Percentiles rank a stretch among this genome's conserved stretches.
Evolutionary conservation across 2,329 filamentous ascomycete genomes (phyloP).

Genomic region (Lachnellula cervina): DNA sequence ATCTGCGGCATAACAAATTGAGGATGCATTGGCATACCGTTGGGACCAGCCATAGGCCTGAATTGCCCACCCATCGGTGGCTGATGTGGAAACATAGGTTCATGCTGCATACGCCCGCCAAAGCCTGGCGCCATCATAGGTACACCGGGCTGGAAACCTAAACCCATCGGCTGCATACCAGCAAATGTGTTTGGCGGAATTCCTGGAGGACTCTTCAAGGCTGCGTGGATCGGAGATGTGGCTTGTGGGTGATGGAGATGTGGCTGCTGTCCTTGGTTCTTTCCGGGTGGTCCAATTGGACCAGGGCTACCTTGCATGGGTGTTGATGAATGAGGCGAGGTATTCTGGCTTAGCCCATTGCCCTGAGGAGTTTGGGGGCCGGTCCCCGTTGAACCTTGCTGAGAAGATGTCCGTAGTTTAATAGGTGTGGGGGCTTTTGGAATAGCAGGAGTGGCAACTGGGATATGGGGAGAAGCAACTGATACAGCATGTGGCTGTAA

Average conservation of each 20-base stretch:
- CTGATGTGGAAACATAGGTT: constrained; percentile 51
- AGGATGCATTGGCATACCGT: constrained; percentile 50
- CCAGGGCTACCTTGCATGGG: constrained; percentile 62
- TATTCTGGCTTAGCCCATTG: constrained; percentile 48
- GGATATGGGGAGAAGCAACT: constrained; percentile 73
- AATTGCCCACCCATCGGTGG: constrained; percentile 47
- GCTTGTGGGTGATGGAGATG: constrained; percentile 54
- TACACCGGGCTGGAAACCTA: constrained; percentile 47
- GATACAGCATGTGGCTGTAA: constrained; percentile 54
- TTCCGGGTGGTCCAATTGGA: constrained; percentile 58
- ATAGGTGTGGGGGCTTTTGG: constrained; percentile 79
- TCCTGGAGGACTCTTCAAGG: constrained; percentile 54
- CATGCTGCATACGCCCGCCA: constrained; percentile 36
- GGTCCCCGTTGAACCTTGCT: constrained; percentile 67
- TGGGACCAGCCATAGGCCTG: constrained; percentile 46
- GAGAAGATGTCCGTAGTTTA: constrained; percentile 63
- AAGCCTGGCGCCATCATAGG: constrained; percentile 41
- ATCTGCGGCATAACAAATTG: constrained; percentile 59
- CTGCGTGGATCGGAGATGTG: constrained; percentile 58
- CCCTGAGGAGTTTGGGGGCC: constrained; percentile 66
- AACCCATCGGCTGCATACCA: constrained; percentile 49
- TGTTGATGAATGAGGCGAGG: constrained; percentile 56
- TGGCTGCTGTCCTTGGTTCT: constrained; percentile 46
- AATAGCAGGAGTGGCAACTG: constrained; percentile 72
- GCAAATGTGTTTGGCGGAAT: constrained; percentile 41